Percentiles rank a stretch among this genome's conserved stretches.
phyloP scores from a whole-genome alignment of 1,284 basidiomycete genomes.

The Taiwanofungus camphoratus region DNA sequence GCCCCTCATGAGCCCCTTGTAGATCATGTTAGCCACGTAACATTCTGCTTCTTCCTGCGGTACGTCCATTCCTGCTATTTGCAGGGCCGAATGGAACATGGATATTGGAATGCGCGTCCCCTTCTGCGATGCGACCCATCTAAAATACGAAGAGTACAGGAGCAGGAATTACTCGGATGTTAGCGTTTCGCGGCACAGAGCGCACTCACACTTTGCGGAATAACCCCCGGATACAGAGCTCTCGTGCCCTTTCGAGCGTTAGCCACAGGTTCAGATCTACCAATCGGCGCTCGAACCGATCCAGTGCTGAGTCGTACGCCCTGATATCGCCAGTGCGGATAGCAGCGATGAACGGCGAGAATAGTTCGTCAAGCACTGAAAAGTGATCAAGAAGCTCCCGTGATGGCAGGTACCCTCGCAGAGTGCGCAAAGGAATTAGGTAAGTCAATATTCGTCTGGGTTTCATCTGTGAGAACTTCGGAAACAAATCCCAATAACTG shows the following conservation, averaged over 20 bases:
- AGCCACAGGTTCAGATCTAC: conserved; percentile 83
- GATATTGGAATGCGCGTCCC: conserved; percentile 71
- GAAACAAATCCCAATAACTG: conserved; percentile 1
- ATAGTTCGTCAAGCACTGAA: conserved; percentile 70
- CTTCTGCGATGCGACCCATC: conserved; percentile 75
- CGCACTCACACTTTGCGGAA: conserved; percentile 86
- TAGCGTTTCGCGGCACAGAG: not conserved
- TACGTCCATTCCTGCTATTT: conserved; percentile 58
- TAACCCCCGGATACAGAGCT: conserved; percentile 79
- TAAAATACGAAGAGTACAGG: conserved; percentile 26
- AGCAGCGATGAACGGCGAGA: conserved; percentile 75
- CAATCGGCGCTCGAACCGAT: conserved; percentile 59
- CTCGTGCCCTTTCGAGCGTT: conserved; percentile 82
- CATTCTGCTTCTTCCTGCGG: conserved; percentile 85
- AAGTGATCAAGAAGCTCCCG: conserved; percentile 61
- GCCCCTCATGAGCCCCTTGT: conserved; percentile 87
- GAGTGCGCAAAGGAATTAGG: conserved; percentile 82
- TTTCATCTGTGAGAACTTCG: conserved; percentile 2
- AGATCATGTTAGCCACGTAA: conserved; percentile 90
- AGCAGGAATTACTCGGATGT: not conserved
- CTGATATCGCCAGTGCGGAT: conserved; percentile 75
- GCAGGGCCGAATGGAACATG: conserved; percentile 70
- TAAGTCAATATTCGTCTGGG: conserved; percentile 82
- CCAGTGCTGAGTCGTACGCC: conserved; percentile 77
- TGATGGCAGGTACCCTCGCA: conserved; percentile 82